These are phyloP conservation scores for Solanum appendiculatum DNA, from an alignment of 257 asterid genomes.

Conservation along the genomic window DNA sequence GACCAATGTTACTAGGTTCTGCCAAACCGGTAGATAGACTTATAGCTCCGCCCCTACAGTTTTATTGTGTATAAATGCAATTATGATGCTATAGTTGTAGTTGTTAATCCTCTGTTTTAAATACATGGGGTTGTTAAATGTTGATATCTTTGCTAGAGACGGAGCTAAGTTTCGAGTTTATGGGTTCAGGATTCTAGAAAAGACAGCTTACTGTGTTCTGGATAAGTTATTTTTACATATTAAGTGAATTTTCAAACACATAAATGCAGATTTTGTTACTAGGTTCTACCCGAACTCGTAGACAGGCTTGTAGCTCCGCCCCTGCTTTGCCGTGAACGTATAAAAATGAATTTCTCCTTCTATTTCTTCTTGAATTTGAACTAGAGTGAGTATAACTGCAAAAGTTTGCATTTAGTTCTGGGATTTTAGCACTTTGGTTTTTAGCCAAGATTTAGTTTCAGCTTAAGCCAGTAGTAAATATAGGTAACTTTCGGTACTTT, in stretches of 20 bases:
- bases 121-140: neutral
- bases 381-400: neutral
- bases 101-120: neutral
- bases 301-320: neutral
- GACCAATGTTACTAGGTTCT: neutral
- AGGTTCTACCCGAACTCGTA: neutral
- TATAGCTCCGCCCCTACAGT: neutral
- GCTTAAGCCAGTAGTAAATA: neutral
- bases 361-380: neutral
- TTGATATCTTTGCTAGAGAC: neutral
- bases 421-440: neutral
- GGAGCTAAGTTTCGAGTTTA: neutral
- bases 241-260: neutral
- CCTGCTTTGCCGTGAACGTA: neutral
- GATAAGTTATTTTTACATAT: neutral
- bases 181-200: neutral
- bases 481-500: neutral
- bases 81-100: neutral
- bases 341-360: neutral
- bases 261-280: neutral
- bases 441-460: neutral
- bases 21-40: neutral
- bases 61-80: neutral
- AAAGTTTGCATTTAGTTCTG: neutral
- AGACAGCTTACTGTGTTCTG: neutral